Base-by-base conservation (phyloP, 495 filamentous ascomycete species). In the Lentithecium fluviatile region DNA sequence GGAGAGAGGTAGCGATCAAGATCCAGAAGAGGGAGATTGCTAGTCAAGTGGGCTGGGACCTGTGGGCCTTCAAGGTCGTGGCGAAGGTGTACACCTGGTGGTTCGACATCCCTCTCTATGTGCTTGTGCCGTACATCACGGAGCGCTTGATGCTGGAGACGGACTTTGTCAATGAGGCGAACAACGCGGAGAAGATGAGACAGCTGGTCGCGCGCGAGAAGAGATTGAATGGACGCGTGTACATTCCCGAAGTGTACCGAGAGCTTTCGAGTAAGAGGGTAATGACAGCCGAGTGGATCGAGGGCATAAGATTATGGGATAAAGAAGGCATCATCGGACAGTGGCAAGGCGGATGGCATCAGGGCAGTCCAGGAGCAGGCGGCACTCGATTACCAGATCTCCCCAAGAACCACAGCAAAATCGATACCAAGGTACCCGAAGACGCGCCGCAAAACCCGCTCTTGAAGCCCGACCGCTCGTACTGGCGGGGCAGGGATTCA, bases 231-330 rank as follows among this genome's bases (percentile, higher is more conserved):
- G 87, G 83, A 36, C 79, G 89, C 2, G 91, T 97, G 5, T 95
- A 97, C 69, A 87, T 98, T 47, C 93, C 93, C 0, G 81, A 85
- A 36, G 86, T 95, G 19, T 91, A 90, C 71, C 80, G 83, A 11
- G 89, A 94, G 47, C 80, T 96, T 24, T 91, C 84, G 66, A 91
- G 89, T 8, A 87, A 79, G 64, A 83, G 94, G 20, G 86, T 98
- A 19, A 86, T 98, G 78, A 95, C 94, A 2, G 90, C 94, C 1
- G 93, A 98, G 70, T 98, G 94, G 94, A 90, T 98, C 50, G 94
- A 98, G 72, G 93, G 93, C 17, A 83, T 96, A 2, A 81, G 91
- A 19, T 78, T 98, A 7, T 95, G 91, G 88, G 91, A 97, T 60
- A 95, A 92, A 65, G 82, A 87, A 2, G 77, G 85, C 19, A 84